Evolutionary conservation across 2,329 filamentous ascomycete genomes (phyloP).

Genomic region (Alternaria arborescens): DNA sequence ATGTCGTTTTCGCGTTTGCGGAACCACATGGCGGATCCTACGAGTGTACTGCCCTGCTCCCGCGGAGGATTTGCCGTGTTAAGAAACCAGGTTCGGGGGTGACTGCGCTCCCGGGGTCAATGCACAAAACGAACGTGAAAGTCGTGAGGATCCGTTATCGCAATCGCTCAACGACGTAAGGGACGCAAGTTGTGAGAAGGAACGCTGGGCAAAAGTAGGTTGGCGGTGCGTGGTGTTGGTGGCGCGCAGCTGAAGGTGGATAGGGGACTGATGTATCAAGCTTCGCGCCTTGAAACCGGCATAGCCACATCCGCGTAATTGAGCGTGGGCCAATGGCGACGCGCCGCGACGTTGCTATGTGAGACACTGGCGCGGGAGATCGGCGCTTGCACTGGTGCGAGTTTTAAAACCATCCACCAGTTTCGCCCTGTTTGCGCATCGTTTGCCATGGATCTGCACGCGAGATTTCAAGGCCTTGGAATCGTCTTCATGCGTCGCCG

Average conservation of each 20-base stretch:
- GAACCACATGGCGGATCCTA: constrained; percentile 27
- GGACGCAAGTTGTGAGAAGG: constrained; percentile 4
- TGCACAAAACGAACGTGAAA: constrained; percentile 2
- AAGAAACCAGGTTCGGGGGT: constrained; percentile 5
- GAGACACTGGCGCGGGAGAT: constrained; percentile 41
- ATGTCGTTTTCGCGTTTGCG: constrained; percentile 39
- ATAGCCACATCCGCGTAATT: constrained; percentile 30
- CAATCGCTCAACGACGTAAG: background rate
- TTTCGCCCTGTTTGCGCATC: constrained; percentile 8
- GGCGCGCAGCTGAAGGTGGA: constrained; percentile 13
- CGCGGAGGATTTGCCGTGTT: constrained; percentile 10
- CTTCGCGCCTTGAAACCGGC: constrained; percentile 37
- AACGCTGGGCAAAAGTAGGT: constrained; percentile 8
- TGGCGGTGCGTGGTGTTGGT: constrained; percentile 7
- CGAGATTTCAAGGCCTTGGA: background rate
- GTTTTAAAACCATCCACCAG: constrained; percentile 28
- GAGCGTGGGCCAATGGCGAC: constrained; percentile 30
- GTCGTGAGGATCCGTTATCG: background rate
- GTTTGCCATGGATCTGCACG: background rate
- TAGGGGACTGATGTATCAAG: constrained; percentile 31
- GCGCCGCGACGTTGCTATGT: constrained; percentile 22
- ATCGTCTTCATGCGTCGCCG: background rate
- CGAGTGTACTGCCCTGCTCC: constrained; percentile 1
- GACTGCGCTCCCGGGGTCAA: background rate
- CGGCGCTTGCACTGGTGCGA: constrained; percentile 19